phyloP scores from a whole-genome alignment of 2,329 filamentous ascomycete genomes.

The Alternaria ethzedia region DNA sequence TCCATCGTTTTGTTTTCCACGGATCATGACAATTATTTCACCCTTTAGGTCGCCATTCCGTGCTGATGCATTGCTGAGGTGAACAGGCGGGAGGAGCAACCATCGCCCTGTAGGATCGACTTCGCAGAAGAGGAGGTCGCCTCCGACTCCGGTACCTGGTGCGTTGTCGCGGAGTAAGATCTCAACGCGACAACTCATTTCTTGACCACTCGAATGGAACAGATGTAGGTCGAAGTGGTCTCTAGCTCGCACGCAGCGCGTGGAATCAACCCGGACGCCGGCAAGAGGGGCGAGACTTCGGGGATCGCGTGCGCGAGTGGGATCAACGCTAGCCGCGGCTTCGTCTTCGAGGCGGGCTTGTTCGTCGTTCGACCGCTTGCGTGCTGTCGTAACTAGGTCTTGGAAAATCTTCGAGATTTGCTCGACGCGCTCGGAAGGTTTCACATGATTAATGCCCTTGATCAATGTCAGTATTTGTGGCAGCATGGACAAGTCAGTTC shows the following conservation, averaged over 20 bases:
- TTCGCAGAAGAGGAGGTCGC: conserved; percentile 92
- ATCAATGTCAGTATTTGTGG: conserved; percentile 36
- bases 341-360: conserved; percentile 80
- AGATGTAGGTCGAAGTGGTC: conserved; percentile 89
- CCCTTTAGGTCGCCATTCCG: conserved; percentile 74
- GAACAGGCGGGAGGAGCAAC: conserved; percentile 91
- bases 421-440: conserved; percentile 63
- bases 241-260: conserved; percentile 82
- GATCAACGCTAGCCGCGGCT: conserved; percentile 82
- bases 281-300: conserved; percentile 75
- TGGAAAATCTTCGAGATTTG: conserved; percentile 70
- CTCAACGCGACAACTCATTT: conserved; percentile 88
- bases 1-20: conserved; percentile 67
- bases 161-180: conserved; percentile 83
- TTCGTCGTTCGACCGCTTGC: conserved; percentile 76
- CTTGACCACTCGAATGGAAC: conserved; percentile 85
- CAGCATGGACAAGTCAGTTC: not conserved
- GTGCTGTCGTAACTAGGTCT: conserved; percentile 75
- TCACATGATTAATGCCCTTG: conserved; percentile 64
- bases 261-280: conserved; percentile 74
- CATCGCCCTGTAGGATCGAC: conserved; percentile 78
- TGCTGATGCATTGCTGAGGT: conserved; percentile 75
- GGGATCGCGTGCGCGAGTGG: conserved; percentile 78
- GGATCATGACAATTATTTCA: conserved; percentile 86
- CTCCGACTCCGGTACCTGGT: conserved; percentile 68